Conservation (phyloP, 2,329 filamentous ascomycete genomes). For the Cladosporium phlei region DNA sequence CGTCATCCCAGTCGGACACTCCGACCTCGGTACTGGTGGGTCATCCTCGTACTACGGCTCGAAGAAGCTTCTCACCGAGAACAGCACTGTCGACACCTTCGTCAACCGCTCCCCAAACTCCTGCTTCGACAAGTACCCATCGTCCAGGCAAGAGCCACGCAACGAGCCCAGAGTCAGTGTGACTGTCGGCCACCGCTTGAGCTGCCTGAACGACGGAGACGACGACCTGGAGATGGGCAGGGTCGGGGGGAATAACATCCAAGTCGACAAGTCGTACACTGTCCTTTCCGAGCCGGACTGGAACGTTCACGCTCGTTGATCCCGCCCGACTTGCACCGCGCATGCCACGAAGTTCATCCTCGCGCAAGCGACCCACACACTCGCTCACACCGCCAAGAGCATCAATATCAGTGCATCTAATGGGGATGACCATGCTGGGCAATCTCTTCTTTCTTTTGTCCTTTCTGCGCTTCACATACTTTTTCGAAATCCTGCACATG, state of each 20-base stretch:
- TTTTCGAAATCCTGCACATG: background rate
- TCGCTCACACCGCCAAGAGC: too few species aligned
- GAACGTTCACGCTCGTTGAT: constrained; percentile 6
- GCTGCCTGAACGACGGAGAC: constrained; percentile 15
- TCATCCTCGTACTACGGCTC: constrained; percentile 8
- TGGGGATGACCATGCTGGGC: too few species aligned
- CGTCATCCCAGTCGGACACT: constrained; percentile 19
- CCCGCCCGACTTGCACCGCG: too few species aligned
- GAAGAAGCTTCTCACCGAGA: constrained; percentile 21
- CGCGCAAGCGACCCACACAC: too few species aligned
- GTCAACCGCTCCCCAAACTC: constrained; percentile 17
- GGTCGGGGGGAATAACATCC: constrained; percentile 17
- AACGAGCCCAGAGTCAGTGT: constrained; percentile 11
- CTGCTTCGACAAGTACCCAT: constrained; percentile 16
- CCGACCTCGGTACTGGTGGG: constrained; percentile 14
- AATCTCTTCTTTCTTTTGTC: background rate
- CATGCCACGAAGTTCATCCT: too few species aligned
- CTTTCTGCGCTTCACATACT: background rate
- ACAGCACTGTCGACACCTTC: constrained; percentile 20
- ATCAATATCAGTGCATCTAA: too few species aligned
- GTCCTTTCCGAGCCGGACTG: constrained; percentile 12
- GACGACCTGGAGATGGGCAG: constrained; percentile 23
- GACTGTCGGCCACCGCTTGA: constrained; percentile 13
- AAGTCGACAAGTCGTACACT: constrained; percentile 22
- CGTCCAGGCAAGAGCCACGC: constrained; percentile 14